phyloP scores from a whole-genome alignment of 2,329 filamentous ascomycete species.

The Aspergillus ochraceoroseus region DNA sequence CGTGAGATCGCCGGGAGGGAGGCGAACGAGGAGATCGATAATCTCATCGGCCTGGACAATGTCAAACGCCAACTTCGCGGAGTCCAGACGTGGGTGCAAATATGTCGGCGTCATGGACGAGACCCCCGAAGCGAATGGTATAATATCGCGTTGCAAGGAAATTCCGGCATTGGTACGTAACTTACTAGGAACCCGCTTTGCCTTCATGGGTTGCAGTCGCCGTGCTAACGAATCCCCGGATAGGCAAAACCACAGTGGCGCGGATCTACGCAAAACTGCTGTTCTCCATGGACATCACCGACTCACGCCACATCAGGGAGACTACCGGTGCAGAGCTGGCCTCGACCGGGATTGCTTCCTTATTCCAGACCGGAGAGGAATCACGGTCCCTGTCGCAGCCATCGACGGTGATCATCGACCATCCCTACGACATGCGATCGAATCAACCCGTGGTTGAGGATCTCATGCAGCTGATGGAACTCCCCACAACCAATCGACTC shows the following conservation, averaged over 20 bases:
- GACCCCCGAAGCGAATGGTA: conserved; percentile 22
- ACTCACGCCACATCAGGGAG: conserved; percentile 13
- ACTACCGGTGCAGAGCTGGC: conserved; percentile 17
- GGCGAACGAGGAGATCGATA: conserved; percentile 15
- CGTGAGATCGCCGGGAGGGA: conserved; percentile 14
- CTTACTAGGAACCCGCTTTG: too few species aligned
- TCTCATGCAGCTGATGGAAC: conserved; percentile 18
- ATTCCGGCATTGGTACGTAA: conserved; percentile 19
- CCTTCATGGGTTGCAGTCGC: too few species aligned
- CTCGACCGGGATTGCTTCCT: background rate
- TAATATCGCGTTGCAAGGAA: conserved; percentile 21
- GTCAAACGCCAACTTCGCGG: conserved; percentile 21
- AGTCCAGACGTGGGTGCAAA: conserved; percentile 21
- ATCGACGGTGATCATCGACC: conserved; percentile 17
- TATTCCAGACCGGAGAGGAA: too few species aligned
- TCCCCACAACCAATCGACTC: conserved; percentile 12
- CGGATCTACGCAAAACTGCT: conserved; percentile 23
- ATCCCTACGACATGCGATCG: conserved; percentile 10
- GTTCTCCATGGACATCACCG: conserved; percentile 18
- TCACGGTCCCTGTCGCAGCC: too few species aligned
- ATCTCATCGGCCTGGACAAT: conserved; percentile 18
- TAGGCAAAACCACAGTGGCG: conserved; percentile 19
- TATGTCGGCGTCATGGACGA: conserved; percentile 21
- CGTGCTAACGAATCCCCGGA: background rate
- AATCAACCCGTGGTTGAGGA: conserved; percentile 12